These are phyloP conservation scores for Xylariaceae sp. DNA, from an alignment of 2,329 filamentous ascomycete species.

Conservation along the genomic window DNA sequence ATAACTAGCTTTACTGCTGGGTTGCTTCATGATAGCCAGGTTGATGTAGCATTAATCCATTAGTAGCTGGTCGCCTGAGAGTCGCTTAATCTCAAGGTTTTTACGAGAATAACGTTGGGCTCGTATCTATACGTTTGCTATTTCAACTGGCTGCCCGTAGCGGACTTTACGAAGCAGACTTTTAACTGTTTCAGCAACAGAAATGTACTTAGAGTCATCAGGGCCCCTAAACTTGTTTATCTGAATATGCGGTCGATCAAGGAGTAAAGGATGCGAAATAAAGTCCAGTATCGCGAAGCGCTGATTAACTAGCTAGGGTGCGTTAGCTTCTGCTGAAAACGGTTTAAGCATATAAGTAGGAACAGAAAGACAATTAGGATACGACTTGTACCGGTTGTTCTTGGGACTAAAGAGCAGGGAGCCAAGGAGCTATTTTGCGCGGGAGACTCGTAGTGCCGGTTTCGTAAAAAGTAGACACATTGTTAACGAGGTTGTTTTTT, in stretches of 20 bases:
- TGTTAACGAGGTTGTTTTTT: no score
- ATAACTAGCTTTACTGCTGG: no score
- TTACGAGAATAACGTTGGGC: not conserved
- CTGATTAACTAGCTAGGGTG: not conserved
- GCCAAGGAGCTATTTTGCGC: slow-evolving; percentile 1
- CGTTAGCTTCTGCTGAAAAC: no score
- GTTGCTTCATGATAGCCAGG: not conserved
- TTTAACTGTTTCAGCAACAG: no score
- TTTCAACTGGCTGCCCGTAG: not conserved
- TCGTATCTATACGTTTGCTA: no score
- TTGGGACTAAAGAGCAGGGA: not conserved
- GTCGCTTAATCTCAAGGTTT: not conserved
- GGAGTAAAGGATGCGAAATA: not conserved
- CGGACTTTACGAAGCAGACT: no score
- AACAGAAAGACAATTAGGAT: no score
- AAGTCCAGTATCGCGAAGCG: not conserved
- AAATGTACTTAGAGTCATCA: no score
- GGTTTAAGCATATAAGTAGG: not conserved
- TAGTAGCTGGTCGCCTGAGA: not conserved
- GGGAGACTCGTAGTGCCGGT: not conserved
- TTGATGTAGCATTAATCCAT: not conserved
- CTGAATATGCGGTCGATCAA: not conserved
- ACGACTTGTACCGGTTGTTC: not conserved
- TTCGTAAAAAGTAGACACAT: slow-evolving; percentile 12
- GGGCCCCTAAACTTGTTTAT: not conserved